Evolutionary conservation across 2,329 filamentous ascomycete species (phyloP), one percentile per base, ranked within the genome.

Genomic region (Cercospora janseana): DNA sequence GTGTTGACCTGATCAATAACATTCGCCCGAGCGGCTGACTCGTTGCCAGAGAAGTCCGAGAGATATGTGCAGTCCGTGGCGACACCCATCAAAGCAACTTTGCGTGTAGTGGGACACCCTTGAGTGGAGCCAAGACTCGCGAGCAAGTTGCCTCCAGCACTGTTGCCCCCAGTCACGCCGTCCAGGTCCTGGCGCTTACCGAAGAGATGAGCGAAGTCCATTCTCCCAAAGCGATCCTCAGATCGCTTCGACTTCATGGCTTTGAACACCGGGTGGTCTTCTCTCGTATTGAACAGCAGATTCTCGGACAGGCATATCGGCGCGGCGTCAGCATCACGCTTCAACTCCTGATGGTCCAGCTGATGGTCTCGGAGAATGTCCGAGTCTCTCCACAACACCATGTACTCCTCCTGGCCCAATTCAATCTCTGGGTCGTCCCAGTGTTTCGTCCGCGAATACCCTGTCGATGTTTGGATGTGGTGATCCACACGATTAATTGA

Each of bases 61-160:
- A 85, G 89, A 66, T 97, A 97, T 6, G 82, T 87, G 74, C 93
- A 98, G 69, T 98, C 93, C 0, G 90, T 93, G 6, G 90, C 93
- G 28, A 97, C 83, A 21, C 93, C 93, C 18, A 98, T 82, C 31
- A 97, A 77, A 1, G 93, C 93, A 13, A 98, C 89, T 69, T 87
- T 94, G 59, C 90, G 83, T n/a, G 89, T 92, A 1, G 79, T 84
- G 4, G 92, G 92, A 66, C 93, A 98, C 44, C 93, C 93, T n/a
- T 72, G 67, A 0, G 86, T 87, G 52, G 81, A 85, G 40, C 93
- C 93, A 65, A 98, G 95, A 20, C 82, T 88, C 26, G 74, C 79
- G 26, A 79, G 76, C 59, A 97, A 73, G 65, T 96, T 93, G 53
- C 91, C 83, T 58, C 86, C 86, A 16, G 85, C 88, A 45, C 86